Percentiles rank a stretch among this genome's conserved stretches.
Conservation (phyloP, 345 rosid genomes). For the Mercurialis annua region DNA sequence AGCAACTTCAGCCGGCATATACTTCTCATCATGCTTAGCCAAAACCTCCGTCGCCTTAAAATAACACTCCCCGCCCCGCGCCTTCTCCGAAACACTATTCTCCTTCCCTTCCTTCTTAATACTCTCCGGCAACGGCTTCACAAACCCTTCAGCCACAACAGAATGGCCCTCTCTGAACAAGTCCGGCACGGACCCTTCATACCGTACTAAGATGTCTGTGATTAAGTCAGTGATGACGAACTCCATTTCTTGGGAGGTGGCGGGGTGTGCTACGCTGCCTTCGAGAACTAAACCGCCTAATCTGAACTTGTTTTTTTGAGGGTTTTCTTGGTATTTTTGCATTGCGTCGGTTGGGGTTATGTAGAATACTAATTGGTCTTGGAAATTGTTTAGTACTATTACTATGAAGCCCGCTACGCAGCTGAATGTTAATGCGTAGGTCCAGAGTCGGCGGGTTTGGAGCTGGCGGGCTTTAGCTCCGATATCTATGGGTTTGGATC, state of each 20-base stretch:
- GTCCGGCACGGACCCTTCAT: constrained; percentile 76
- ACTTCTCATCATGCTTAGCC: constrained; percentile 98
- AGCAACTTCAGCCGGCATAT: constrained; percentile 93
- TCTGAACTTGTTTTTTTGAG: constrained; percentile 62
- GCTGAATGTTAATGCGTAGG: constrained; percentile 83
- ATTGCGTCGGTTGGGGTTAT: constrained; percentile 82
- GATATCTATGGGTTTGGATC: constrained; percentile 64
- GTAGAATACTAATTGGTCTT: constrained; percentile 86
- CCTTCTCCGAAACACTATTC: constrained; percentile 61
- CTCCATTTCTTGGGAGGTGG: constrained; percentile 70
- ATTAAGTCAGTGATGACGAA: constrained; percentile 85
- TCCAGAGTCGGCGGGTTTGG: constrained; percentile 88
- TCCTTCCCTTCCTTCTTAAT: constrained; percentile 45
- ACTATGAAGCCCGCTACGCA: constrained; percentile 85
- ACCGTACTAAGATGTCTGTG: constrained; percentile 80
- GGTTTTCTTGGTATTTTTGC: constrained; percentile 66
- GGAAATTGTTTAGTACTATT: constrained; percentile 75
- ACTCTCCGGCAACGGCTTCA: constrained; percentile 68
- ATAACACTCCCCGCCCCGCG: constrained; percentile 59
- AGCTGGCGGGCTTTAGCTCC: constrained; percentile 85
- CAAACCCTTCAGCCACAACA: constrained; percentile 89
- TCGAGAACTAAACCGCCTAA: constrained; percentile 92
- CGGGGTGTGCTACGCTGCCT: constrained; percentile 81
- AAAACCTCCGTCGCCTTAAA: constrained; percentile 82
- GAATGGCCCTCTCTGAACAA: constrained; percentile 94